Evolutionary conservation across 164 flowering plant species (phyloP), one percentile per base, ranked within the genome.

Genomic region (Cinnamomum micranthum): DNA sequence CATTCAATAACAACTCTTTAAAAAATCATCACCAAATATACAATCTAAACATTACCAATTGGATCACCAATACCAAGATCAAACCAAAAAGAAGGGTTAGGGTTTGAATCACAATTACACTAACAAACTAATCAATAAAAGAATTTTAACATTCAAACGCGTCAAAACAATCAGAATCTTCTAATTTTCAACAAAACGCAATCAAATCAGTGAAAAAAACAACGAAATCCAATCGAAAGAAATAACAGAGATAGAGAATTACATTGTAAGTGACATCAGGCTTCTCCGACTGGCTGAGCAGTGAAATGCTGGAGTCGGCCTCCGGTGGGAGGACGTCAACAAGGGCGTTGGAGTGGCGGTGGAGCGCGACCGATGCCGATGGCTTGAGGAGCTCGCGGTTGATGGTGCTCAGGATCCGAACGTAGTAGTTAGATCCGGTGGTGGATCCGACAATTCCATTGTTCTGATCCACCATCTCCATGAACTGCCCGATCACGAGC

Each of bases 261-360:
- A 94, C 98, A 79, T 82, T 89, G 73, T 92, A 94, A 12, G 94
- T 83, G 47, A 91, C 97, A 71, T 93, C 99, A 0, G 99, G 99
- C 94, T 92, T 93, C 91, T 95, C 99, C 2, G 94, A 88, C 81
- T 95, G 99, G 75, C 93, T 88, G 51, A 95, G 87, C n/a, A 95
- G 77, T 17, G 98, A 93, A 63, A 95, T 95, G 78, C 97, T 91
- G 3, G 85, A 82, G 71, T 95, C 98, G 5, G 97, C 98, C 77
- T 95, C 98, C 1, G 98, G 98, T 3, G 98, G 98, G 75, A 95
- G 77, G 0, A 95, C 97, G 77, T 95, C 98, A 1, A 95, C 98
- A 1, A 95, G 88, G 17, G 98, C 97, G 73, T 94, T 94, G 17
- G 97, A 91, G 75, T 95, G 97, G 1, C 97, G 88, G 74, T 95